Evolutionary conservation across 2,329 filamentous ascomycete genomes (phyloP).

Genomic region (Cladosporium phlei): DNA sequence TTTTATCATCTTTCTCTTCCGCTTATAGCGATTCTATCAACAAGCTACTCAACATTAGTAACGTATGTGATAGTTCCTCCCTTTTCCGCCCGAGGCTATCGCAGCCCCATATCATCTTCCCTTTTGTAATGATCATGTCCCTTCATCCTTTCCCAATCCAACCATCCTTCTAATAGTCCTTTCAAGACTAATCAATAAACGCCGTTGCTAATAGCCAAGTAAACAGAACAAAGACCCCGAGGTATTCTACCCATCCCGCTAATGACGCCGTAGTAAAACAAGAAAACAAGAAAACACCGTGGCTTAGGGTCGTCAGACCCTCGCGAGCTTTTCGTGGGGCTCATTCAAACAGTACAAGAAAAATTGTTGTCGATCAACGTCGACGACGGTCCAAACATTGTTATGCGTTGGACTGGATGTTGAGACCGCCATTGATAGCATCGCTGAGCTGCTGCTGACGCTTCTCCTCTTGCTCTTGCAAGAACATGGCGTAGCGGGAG

Average conservation of each 20-base stretch:
- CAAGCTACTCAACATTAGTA: no score
- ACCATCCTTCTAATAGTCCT: not conserved
- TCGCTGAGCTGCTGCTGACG: constrained; percentile 51
- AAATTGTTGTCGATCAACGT: not conserved
- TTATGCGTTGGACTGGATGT: constrained; percentile 28
- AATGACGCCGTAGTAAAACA: constrained; percentile 17
- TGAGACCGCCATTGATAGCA: constrained; percentile 31
- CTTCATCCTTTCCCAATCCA: not conserved
- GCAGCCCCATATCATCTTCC: no score
- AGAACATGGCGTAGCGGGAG: constrained; percentile 83
- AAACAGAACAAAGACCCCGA: no score
- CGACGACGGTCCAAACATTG: not conserved
- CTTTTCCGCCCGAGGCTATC: no score
- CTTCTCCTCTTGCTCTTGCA: constrained; percentile 68
- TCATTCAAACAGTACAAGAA: constrained; percentile 3
- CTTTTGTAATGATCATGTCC: no score
- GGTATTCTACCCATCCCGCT: constrained; percentile 13
- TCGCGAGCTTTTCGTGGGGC: constrained; percentile 10
- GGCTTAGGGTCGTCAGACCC: constrained; percentile 8
- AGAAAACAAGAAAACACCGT: constrained; percentile 14
- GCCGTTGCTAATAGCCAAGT: constrained; percentile 36
- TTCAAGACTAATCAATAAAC: constrained; percentile 23
- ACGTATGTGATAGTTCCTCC: no score
- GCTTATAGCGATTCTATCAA: no score
- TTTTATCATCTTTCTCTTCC: no score